Evolutionary conservation across 2,329 filamentous ascomycete species (phyloP), one percentile per base, ranked within the genome.

Genomic region (Chalaropsis thielavioides): DNA sequence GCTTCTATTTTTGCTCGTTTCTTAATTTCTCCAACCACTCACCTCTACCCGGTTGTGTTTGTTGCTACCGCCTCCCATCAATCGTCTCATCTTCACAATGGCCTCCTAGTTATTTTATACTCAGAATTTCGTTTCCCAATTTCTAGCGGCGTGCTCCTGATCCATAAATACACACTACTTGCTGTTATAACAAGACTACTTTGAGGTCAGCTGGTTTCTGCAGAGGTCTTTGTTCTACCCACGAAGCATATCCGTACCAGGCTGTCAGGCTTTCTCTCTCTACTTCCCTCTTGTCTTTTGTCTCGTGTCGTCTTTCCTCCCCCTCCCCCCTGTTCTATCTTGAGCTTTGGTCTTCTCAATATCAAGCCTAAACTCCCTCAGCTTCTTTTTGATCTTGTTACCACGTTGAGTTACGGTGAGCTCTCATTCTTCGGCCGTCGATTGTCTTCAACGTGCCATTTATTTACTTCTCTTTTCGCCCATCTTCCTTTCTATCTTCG

Each of bases 151-250:
- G 15, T 51, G 46, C 46, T 51, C 46, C 46, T 24, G 19, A 51
- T 24, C 46, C 46, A 51, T 51, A 51, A 51, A 51, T 51, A 51
- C 46, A 24, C 35, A 24, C 46, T 24, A 10, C 3, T 13, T 51
- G 46, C 46, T 51, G 17, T 51, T 51, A 51, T 19, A 51, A 10
- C 19, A 51, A 51, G 19, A 51, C 24, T 51, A 1, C 46, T 87
- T 87, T 87, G 84, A 87, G 84, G 85, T 86, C 87, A 89, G 87
- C 86, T 82, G 85, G 86, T 79, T 82, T 82, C 87, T 90, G 87
- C 87, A 89, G 86, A 85, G 89, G 83, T 35, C 46, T 67, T 51
- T 15, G 46, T 51, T 51, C 19, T 51, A 24, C 17, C 24, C 10
- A 51, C 19, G 5, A 51, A 51, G 46, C 46, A 51, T 51, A 51